phyloP scores from a whole-genome alignment of 2,329 filamentous ascomycete species.

The Colletotrichum abscissum region DNA sequence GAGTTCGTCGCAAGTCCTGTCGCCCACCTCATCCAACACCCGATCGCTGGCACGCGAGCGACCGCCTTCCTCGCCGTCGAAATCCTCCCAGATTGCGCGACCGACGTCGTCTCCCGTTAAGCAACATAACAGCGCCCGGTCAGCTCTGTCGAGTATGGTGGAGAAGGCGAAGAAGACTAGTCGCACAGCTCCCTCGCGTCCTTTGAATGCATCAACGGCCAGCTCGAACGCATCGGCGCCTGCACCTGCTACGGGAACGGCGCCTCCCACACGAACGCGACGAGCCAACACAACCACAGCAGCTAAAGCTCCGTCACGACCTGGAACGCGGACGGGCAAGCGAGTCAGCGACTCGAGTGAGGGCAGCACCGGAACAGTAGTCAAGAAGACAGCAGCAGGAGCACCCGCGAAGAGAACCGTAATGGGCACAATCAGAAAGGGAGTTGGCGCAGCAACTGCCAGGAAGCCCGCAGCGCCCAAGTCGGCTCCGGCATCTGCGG shows the following conservation, averaged over 20 bases:
- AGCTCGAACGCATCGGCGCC: slow-evolving; percentile 47
- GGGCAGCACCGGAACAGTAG: slow-evolving; percentile 72
- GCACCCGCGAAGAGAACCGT: slow-evolving; percentile 61
- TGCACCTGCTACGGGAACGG: slow-evolving; percentile 40
- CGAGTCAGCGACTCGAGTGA: slow-evolving; percentile 73
- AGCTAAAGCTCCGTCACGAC: slow-evolving; percentile 44
- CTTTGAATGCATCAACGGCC: slow-evolving; percentile 56
- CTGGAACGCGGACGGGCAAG: slow-evolving; percentile 60
- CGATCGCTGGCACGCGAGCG: slow-evolving; percentile 69
- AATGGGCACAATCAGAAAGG: slow-evolving; percentile 65
- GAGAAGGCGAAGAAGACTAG: slow-evolving; percentile 70
- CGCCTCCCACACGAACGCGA: slow-evolving; percentile 44
- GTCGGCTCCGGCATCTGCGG: slow-evolving; percentile 53
- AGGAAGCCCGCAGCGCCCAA: slow-evolving; percentile 62
- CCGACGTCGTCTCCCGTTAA: slow-evolving; percentile 72
- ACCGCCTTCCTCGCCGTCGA: slow-evolving; percentile 61
- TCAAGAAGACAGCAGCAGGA: slow-evolving; percentile 62
- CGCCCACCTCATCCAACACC: slow-evolving; percentile 85
- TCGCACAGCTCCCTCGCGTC: slow-evolving; percentile 58
- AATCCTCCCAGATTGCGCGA: slow-evolving; percentile 64
- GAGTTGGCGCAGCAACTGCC: slow-evolving; percentile 57
- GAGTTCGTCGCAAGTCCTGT: slow-evolving; percentile 72
- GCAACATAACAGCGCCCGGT: slow-evolving; percentile 52
- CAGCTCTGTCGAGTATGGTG: slow-evolving; percentile 65
- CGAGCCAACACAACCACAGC: slow-evolving; percentile 50